Conservation (phyloP, 352 stramenopile species). For the Globisporangium middletonii region DNA sequence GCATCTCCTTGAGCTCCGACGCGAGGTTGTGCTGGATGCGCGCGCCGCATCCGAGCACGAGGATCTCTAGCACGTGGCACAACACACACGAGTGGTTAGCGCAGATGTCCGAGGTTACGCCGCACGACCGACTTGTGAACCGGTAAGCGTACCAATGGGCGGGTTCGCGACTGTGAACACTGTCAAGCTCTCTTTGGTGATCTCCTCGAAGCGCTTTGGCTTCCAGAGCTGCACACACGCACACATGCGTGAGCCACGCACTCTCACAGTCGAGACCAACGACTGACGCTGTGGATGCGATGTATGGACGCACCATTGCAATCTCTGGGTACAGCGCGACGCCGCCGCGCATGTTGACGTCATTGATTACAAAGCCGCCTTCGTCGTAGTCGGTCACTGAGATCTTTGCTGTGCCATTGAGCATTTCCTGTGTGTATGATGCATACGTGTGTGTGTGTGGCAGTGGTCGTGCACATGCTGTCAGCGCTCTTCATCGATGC, state of each 20-base stretch:
- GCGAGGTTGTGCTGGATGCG: slow-evolving; percentile 56
- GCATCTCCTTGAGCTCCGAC: slow-evolving; percentile 58
- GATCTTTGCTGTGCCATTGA: slow-evolving; percentile 70
- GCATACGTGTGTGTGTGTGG: not conserved
- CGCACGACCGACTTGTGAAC: not conserved
- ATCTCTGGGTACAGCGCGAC: slow-evolving; percentile 70
- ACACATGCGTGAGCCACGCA: not conserved
- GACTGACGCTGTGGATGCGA: not conserved
- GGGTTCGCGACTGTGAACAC: slow-evolving; percentile 76
- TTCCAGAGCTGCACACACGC: slow-evolving; percentile 60
- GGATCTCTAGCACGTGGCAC: slow-evolving; percentile 39
- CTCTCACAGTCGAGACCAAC: not conserved
- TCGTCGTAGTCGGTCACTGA: slow-evolving; percentile 83
- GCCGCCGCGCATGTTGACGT: slow-evolving; percentile 78
- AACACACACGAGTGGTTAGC: not conserved
- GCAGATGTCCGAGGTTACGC: too few species aligned
- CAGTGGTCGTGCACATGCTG: too few species aligned
- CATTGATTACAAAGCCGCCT: slow-evolving; percentile 79
- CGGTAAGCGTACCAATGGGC: slow-evolving; percentile 38
- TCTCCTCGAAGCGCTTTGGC: slow-evolving; percentile 66
- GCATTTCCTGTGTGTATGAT: slow-evolving; percentile 59
- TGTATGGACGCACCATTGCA: slow-evolving; percentile 42
- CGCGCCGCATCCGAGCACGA: slow-evolving; percentile 71
- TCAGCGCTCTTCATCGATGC: too few species aligned
- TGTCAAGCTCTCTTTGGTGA: slow-evolving; percentile 66